A percentile compares a stretch with the other conserved stretches of the same genome.
Conservation (phyloP, 441 rosid species). For the Omphalea diandra region DNA sequence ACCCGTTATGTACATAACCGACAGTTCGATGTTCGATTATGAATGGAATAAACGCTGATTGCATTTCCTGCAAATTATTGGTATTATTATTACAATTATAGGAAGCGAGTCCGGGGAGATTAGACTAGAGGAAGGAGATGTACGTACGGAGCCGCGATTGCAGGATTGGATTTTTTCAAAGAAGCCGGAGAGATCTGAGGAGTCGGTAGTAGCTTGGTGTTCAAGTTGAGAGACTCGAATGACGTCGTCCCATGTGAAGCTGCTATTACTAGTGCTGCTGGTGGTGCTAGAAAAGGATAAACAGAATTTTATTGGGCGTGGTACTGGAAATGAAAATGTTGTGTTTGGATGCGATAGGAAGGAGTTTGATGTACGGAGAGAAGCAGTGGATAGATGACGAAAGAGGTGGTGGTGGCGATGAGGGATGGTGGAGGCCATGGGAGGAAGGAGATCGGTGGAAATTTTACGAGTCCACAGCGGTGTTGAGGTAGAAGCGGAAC, state of each 20-base stretch:
- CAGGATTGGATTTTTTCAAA: conserved; percentile 48
- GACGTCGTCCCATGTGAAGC: conserved; percentile 56
- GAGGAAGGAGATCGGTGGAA: not conserved
- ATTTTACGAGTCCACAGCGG: no score
- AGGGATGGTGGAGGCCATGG: conserved; percentile 12
- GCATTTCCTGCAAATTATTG: conserved; percentile 48
- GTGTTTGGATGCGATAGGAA: not conserved
- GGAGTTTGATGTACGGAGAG: conserved; percentile 8
- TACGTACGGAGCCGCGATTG: conserved; percentile 62
- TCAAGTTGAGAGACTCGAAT: conserved; percentile 39
- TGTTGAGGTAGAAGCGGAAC: no score
- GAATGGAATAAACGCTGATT: conserved; percentile 52
- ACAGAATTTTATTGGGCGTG: not conserved
- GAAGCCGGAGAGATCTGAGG: conserved; percentile 53
- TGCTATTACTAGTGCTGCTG: not conserved
- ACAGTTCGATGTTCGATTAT: conserved; percentile 45
- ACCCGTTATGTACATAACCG: conserved; percentile 59
- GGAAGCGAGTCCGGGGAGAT: no score
- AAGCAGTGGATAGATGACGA: not conserved
- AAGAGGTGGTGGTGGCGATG: not conserved
- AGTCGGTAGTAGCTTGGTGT: conserved; percentile 23
- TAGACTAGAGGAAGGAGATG: no score
- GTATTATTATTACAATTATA: not conserved
- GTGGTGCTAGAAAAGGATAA: not conserved
- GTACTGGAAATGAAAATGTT: not conserved